phyloP scores from a whole-genome alignment of 257 asterid genomes.

The Linaria vulgaris region DNA sequence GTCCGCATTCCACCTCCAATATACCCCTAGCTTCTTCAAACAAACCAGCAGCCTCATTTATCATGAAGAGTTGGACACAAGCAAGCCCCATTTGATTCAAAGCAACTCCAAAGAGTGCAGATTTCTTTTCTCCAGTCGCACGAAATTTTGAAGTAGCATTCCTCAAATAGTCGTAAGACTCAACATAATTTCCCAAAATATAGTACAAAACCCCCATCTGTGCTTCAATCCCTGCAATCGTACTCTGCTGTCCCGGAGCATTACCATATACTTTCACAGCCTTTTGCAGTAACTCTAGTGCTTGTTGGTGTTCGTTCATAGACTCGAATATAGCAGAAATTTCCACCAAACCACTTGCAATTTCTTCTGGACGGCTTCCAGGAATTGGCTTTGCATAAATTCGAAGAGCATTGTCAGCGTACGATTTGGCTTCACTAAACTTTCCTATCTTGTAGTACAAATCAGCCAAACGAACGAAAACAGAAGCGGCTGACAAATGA shows the following conservation, averaged over 20 bases:
- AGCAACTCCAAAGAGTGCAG: conserved; percentile 61
- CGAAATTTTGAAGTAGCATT: conserved; percentile 44
- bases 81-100: conserved; percentile 65
- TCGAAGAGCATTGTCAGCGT: conserved; percentile 70
- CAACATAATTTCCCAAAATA: conserved; percentile 52
- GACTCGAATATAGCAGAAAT: conserved; percentile 59
- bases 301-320: conserved; percentile 40
- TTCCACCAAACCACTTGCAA: conserved; percentile 73
- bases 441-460: conserved; percentile 79
- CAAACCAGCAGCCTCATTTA: conserved; percentile 60
- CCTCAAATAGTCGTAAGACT: conserved; percentile 47
- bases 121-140: conserved; percentile 49
- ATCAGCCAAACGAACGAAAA: conserved; percentile 82
- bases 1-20: conserved; percentile 57
- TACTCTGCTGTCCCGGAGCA: conserved; percentile 49
- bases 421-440: conserved; percentile 64
- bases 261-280: conserved; percentile 50
- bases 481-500: conserved; percentile 76
- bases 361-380: conserved; percentile 59
- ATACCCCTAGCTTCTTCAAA: conserved; percentile 57
- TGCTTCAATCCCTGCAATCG: conserved; percentile 60
- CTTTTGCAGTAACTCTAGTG: conserved; percentile 45
- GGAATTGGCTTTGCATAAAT: conserved; percentile 57
- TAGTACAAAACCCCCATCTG: conserved; percentile 62
- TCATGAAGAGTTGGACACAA: conserved; percentile 51